These are phyloP conservation scores for Mycena vulgaris DNA, from an alignment of 768 basidiomycete species.

Conservation along the genomic window DNA sequence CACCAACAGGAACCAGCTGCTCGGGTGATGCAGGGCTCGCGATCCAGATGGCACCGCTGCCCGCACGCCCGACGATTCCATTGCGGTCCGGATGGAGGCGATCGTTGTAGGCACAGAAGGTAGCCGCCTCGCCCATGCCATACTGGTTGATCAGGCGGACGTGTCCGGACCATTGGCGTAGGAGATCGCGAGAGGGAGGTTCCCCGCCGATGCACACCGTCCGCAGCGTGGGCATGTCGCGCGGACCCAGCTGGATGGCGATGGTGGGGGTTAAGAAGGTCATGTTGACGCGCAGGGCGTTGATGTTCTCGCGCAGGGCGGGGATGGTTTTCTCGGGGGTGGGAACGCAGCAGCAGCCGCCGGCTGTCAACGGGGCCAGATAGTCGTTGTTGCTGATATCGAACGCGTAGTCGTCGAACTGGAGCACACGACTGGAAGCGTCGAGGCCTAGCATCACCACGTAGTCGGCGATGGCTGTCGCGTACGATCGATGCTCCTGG, in stretches of 20 bases:
- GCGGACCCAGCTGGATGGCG: conserved; percentile 4
- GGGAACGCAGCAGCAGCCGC: conserved; percentile 2
- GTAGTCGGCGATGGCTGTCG: neutral
- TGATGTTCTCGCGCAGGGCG: conserved; percentile 1
- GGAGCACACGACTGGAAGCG: conserved; percentile 4
- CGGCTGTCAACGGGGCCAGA: conserved; percentile 8
- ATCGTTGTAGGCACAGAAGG: conserved; percentile 2
- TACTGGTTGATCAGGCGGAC: conserved; percentile 7
- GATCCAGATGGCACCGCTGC: neutral
- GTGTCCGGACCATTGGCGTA: neutral
- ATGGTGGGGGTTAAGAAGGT: conserved; percentile 12
- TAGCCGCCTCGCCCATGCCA: conserved; percentile 3
- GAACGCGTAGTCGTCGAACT: conserved; percentile 13
- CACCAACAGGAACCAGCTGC: conserved; percentile 10
- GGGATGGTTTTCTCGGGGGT: neutral
- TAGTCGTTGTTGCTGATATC: conserved; percentile 10
- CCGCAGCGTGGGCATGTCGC: conserved; percentile 2
- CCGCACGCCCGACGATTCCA: neutral
- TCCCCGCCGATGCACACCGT: conserved; percentile 9
- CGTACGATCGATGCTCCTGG: conserved; percentile 6
- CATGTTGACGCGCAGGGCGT: conserved; percentile 3
- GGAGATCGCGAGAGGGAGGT: conserved; percentile 6
- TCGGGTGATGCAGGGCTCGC: neutral
- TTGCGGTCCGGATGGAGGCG: neutral
- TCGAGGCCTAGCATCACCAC: conserved; percentile 2